Base-by-base conservation (phyloP, 306 rosid species). In the Cotoneaster glaucophyllus region DNA sequence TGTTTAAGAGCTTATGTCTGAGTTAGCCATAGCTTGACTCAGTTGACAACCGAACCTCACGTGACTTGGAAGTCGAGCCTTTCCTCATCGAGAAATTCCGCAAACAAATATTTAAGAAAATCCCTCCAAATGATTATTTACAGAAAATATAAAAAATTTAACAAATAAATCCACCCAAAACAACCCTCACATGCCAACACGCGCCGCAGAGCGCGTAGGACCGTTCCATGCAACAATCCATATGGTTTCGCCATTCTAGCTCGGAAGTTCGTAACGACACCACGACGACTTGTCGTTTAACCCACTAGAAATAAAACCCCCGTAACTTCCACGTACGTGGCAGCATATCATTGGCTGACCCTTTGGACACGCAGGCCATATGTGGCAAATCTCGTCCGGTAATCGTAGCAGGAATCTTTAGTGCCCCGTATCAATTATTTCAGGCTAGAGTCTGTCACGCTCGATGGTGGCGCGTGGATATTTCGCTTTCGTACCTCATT, bases 391-490 rank as follows among this genome's bases (percentile, higher is more conserved):
- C 41, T 37, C 41, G 41, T 7, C 41, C 22, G 11, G 4, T 68
- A 21, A 58, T 32, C 0, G 63, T 11, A 69, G 78, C 67, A 56
- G 80, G 84, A 82, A 85, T 84, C 93, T 85, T 44, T 76, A 62
- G 24, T 11, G 79, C 81, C 87, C 83, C 89, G 89, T 85, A 92
- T 71, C 82, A 64, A 37, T 2, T 11, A 1, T 2, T 26, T 10
- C 17, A 21, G 6, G 3, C 12, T 64, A 11, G 19, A 39, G 18
- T 17, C 0, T 1, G 3, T 28, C 80, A 85, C 90, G 81, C 88
- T 45, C 86, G 24, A 2, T 0, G 5, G 2, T 15, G 1, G 86
- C 77, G 88, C 86, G 91, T 84, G 81, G 45, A 1, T 3, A 32
- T 45, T 19, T 14, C 44, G 14, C 43, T 31, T 67, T 57, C 76